phyloP scores from a whole-genome alignment of 208 protist genomes.

The Spongospora subterranea region DNA sequence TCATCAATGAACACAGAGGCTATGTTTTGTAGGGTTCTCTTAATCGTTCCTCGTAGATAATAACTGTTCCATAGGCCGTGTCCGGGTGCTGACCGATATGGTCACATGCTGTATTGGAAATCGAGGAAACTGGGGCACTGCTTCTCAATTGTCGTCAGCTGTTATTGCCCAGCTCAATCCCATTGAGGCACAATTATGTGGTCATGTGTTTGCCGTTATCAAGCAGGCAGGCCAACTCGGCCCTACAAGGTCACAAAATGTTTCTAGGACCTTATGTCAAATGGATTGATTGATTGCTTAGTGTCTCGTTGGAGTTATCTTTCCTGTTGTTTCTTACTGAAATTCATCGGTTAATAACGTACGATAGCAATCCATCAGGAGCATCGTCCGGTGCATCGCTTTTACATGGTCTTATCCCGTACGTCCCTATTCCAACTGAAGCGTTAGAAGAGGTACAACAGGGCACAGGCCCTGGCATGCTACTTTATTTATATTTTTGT shows the following conservation, averaged over 20 bases:
- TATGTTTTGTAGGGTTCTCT: constrained; percentile 13
- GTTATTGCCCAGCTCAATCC: background rate
- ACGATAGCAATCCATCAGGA: background rate
- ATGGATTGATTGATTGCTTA: too few relatives aligned
- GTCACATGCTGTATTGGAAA: constrained; percentile 2
- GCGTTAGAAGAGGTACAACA: background rate
- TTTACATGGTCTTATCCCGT: background rate
- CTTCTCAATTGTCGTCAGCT: background rate
- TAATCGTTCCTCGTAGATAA: background rate
- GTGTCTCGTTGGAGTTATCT: constrained; percentile 27
- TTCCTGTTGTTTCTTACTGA: constrained; percentile 34
- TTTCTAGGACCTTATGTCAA: too few relatives aligned
- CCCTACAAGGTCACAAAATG: background rate
- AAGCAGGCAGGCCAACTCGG: constrained; percentile 1
- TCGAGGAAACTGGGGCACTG: background rate
- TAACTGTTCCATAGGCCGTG: background rate
- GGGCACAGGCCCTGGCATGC: background rate
- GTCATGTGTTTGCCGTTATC: background rate
- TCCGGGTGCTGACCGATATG: constrained; percentile 44
- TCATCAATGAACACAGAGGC: background rate
- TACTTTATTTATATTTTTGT: background rate
- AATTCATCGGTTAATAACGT: constrained; percentile 20
- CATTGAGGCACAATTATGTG: constrained; percentile 35
- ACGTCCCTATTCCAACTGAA: background rate
- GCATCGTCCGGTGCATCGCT: constrained; percentile 12